Percentiles rank a stretch among this genome's conserved stretches.
These are phyloP conservation scores for Carallia brachiata DNA, from an alignment of 345 rosid species.

Conservation along the genomic window DNA sequence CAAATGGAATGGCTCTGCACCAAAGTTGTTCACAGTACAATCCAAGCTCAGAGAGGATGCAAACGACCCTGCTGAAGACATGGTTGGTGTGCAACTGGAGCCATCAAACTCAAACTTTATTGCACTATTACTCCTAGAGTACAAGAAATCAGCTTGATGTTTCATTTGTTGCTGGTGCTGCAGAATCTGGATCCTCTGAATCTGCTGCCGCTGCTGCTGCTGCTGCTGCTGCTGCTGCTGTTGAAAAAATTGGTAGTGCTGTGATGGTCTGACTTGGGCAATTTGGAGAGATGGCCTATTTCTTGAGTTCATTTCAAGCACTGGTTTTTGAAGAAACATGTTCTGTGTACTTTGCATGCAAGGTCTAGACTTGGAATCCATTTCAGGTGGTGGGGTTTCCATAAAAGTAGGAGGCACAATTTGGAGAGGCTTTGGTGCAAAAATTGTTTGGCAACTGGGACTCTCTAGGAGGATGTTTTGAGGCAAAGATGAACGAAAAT, in stretches of 20 bases:
- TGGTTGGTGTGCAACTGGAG: constrained; percentile 47
- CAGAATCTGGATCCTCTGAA: constrained; percentile 40
- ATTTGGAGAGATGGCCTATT: constrained; percentile 34
- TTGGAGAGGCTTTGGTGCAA: constrained; percentile 68
- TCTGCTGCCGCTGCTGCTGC: constrained; percentile 33
- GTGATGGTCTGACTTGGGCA: constrained; percentile 22
- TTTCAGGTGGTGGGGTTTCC: constrained; percentile 25
- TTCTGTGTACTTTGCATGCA: constrained; percentile 22
- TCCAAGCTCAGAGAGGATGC: constrained; percentile 70
- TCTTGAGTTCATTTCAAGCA: constrained; percentile 41
- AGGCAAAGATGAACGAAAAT: constrained; percentile 52
- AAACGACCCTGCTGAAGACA: constrained; percentile 58
- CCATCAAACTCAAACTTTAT: constrained; percentile 65
- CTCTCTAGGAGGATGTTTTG: constrained; percentile 57
- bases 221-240: constrained; percentile 53
- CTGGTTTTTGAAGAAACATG: constrained; percentile 42
- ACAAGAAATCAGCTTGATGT: constrained; percentile 38
- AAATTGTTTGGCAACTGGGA: constrained; percentile 39
- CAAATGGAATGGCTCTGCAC: constrained; percentile 52
- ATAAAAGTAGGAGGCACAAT: constrained; percentile 40
- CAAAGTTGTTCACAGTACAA: constrained; percentile 43
- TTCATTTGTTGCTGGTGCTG: constrained; percentile 38
- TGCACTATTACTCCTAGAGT: constrained; percentile 47
- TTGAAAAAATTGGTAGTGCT: constrained; percentile 43
- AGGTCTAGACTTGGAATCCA: constrained; percentile 30